A percentile compares a stretch with the other conserved stretches of the same genome.
Conservation (phyloP, 164 flowering plant species). For the Litsea cubeba region DNA sequence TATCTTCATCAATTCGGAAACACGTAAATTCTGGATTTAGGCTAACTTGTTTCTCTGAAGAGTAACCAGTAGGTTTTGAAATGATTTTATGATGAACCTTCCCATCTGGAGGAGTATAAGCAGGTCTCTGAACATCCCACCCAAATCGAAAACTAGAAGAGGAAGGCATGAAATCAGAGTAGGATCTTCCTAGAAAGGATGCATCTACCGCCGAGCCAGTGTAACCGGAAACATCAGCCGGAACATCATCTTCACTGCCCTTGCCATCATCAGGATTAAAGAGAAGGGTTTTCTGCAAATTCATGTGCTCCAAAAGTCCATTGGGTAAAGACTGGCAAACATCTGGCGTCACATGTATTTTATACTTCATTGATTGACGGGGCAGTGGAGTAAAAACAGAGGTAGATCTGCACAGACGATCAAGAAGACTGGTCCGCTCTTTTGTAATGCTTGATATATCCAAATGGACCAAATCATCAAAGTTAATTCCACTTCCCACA, state of each 20-base stretch:
- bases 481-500: constrained; percentile 20
- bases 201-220: constrained; percentile 15
- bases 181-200: constrained; percentile 22
- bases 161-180: constrained; percentile 33
- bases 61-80: constrained; percentile 28
- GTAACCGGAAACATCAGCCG: constrained; percentile 11
- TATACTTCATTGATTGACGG: constrained; percentile 28
- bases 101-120: constrained; percentile 44
- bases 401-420: constrained; percentile 54
- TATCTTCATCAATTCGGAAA: constrained; percentile 65
- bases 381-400: constrained; percentile 44
- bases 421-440: constrained; percentile 43
- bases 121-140: constrained; percentile 26
- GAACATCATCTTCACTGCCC: constrained; percentile 4
- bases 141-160: constrained; percentile 26
- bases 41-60: constrained; percentile 46
- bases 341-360: constrained; percentile 29
- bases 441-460: constrained; percentile 31
- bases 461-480: constrained; percentile 17
- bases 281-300: constrained; percentile 15
- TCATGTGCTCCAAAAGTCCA: constrained; percentile 52
- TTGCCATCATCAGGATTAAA: constrained; percentile 19
- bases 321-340: constrained; percentile 53
- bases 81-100: constrained; percentile 45
- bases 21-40: constrained; percentile 61